Conservation (phyloP, 176 grass and related monocot species). For the Musa troglodytarum region DNA sequence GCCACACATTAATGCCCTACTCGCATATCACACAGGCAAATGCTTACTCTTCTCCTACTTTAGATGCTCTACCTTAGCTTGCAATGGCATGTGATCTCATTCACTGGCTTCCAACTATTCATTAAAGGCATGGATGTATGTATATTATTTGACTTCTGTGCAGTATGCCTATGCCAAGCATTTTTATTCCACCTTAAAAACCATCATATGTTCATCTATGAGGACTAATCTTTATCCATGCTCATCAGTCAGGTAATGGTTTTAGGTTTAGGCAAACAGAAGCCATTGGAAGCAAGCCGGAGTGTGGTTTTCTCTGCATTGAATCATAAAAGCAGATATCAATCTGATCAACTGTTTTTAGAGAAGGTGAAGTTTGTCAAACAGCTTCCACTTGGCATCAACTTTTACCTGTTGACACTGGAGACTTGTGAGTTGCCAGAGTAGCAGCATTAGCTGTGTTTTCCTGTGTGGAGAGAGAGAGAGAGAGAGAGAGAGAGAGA, state of each 20-base stretch:
- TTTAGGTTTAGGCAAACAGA: too few relatives aligned
- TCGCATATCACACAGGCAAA: neutral
- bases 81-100: conserved; percentile 12
- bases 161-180: too few relatives aligned
- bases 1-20: neutral
- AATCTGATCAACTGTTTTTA: neutral
- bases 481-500: neutral
- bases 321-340: neutral
- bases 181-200: too few relatives aligned
- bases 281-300: too few relatives aligned
- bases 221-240: too few relatives aligned
- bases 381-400: neutral
- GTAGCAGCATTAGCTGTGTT: neutral
- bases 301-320: neutral
- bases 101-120: neutral
- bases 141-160: too few relatives aligned
- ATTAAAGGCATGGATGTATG: too few relatives aligned
- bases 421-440: neutral
- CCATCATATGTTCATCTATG: too few relatives aligned
- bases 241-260: too few relatives aligned
- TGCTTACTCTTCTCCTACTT: neutral
- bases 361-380: neutral
- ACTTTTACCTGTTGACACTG: neutral
- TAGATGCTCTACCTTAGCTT: neutral
- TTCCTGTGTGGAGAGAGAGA: neutral